Percentiles rank a stretch among this genome's conserved stretches.
Conservation (phyloP, 1,139 yeast species). For the Candida sojae region DNA sequence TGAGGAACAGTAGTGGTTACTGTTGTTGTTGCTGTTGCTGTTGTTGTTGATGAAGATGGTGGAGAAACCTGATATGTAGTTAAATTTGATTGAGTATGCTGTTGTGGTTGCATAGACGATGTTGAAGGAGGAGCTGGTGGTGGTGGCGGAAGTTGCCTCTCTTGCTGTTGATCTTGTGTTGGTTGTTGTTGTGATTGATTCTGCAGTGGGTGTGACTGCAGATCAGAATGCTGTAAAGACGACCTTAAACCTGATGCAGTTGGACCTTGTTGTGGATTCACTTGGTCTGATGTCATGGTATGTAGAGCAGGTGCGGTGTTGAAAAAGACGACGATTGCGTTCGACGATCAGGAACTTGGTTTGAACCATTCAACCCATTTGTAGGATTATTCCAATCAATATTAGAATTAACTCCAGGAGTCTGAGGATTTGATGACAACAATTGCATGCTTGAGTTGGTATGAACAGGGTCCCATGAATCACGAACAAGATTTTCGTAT, state of each 20-base stretch:
- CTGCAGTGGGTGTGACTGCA: background rate
- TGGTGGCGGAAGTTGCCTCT: conserved; percentile 17
- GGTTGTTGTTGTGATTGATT: conserved; percentile 7
- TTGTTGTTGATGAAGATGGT: background rate
- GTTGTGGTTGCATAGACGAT: conserved; percentile 7
- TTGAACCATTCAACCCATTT: conserved; percentile 10
- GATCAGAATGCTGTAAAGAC: conserved; percentile 13
- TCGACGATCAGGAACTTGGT: conserved; percentile 14
- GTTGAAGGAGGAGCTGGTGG: conserved; percentile 14
- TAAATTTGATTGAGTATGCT: conserved; percentile 5
- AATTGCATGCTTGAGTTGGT: conserved; percentile 5
- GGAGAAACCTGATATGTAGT: conserved; percentile 9
- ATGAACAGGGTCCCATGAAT: conserved; percentile 38
- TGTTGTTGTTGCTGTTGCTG: conserved; percentile 11
- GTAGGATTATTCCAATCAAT: conserved; percentile 17
- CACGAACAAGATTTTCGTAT: conserved; percentile 52
- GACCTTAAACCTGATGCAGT: conserved; percentile 14
- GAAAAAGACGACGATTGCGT: conserved; percentile 41
- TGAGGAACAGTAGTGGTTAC: conserved; percentile 2
- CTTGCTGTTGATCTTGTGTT: conserved; percentile 17
- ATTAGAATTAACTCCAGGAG: conserved; percentile 25
- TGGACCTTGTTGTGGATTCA: conserved; percentile 12
- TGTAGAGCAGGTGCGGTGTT: conserved; percentile 19
- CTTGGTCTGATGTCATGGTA: conserved; percentile 12
- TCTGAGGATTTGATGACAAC: conserved; percentile 25